Evolutionary conservation across 331 rosid genomes (phyloP).

Genomic region (Phaseolus coccineus): DNA sequence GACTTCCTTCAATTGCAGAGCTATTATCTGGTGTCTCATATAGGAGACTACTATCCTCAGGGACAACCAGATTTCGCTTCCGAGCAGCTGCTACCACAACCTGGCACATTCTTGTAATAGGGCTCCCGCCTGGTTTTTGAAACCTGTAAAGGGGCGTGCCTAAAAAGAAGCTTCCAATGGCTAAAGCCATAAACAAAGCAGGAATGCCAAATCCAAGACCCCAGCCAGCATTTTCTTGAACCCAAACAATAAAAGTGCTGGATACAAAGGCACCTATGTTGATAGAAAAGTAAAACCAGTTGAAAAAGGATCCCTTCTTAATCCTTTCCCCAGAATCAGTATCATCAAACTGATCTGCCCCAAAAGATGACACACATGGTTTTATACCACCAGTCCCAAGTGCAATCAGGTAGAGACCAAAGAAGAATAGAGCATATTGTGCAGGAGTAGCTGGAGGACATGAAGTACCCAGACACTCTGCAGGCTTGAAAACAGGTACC

Average conservation of each 20-base stretch:
- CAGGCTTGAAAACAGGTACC: constrained; percentile 70
- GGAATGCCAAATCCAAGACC: constrained; percentile 98
- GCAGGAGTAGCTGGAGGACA: constrained; percentile 87
- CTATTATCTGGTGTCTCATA: constrained; percentile 75
- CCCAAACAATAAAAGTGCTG: constrained; percentile 78
- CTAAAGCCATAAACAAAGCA: constrained; percentile 80
- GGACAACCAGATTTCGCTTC: constrained; percentile 68
- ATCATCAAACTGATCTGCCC: constrained; percentile 99
- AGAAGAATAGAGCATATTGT: constrained; percentile 81
- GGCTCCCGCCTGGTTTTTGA: constrained; percentile 98
- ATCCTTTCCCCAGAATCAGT: constrained; percentile 85
- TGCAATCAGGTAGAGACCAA: constrained; percentile 95
- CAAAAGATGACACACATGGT: constrained; percentile 94
- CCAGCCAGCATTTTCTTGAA: constrained; percentile 98
- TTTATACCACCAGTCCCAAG: constrained; percentile 97
- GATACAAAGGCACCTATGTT: constrained; percentile 92
- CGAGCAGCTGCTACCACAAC: constrained; percentile 87
- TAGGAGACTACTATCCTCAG: constrained; percentile 71
- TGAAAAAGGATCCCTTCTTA: constrained; percentile 95
- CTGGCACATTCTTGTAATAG: constrained; percentile 92
- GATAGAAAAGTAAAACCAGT: constrained; percentile 95
- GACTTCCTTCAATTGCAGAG: constrained; percentile 94
- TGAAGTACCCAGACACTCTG: constrained; percentile 62
- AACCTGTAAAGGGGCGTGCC: constrained; percentile 90
- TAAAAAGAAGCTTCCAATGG: constrained; percentile 76